phyloP scores from a whole-genome alignment of 1,284 basidiomycete genomes.

The Fistulina hepatica region DNA sequence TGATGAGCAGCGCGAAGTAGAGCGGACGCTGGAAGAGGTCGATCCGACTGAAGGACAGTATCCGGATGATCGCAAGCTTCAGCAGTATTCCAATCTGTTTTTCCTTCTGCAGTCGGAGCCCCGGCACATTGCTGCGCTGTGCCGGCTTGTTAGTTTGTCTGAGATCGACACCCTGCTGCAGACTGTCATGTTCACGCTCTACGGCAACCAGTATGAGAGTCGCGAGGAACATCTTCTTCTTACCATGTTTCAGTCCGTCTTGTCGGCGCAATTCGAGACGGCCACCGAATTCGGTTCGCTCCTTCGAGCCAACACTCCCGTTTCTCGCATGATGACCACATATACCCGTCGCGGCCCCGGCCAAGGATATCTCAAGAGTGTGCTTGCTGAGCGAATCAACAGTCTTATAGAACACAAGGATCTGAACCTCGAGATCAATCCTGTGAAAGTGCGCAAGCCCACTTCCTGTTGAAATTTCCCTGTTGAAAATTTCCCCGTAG shows the following conservation, averaged over 20 bases:
- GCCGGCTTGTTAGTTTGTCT: constrained; percentile 90
- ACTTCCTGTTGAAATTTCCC: background rate
- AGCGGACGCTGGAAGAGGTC: constrained; percentile 89
- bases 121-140: constrained; percentile 90
- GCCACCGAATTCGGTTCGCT: constrained; percentile 97
- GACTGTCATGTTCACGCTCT: constrained; percentile 99
- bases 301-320: constrained; percentile 95
- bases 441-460: constrained; percentile 66
- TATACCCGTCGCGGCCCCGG: constrained; percentile 97
- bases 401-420: constrained; percentile 98
- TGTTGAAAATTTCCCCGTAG: constrained; percentile 22
- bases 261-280: constrained; percentile 97
- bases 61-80: constrained; percentile 86
- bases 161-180: constrained; percentile 99
- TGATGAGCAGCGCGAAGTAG: constrained; percentile 92
- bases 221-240: constrained; percentile 96
- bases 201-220: constrained; percentile 99
- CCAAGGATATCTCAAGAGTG: constrained; percentile 94
- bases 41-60: constrained; percentile 83
- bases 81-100: constrained; percentile 98
- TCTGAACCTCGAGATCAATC: constrained; percentile 96
- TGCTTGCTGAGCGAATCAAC: constrained; percentile 95
- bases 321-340: constrained; percentile 99
- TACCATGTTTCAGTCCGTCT: constrained; percentile 98
- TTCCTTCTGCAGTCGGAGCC: constrained; percentile 98